These are phyloP conservation scores for Potentilla sterilis DNA, from an alignment of 306 rosid genomes.

Conservation along the genomic window DNA sequence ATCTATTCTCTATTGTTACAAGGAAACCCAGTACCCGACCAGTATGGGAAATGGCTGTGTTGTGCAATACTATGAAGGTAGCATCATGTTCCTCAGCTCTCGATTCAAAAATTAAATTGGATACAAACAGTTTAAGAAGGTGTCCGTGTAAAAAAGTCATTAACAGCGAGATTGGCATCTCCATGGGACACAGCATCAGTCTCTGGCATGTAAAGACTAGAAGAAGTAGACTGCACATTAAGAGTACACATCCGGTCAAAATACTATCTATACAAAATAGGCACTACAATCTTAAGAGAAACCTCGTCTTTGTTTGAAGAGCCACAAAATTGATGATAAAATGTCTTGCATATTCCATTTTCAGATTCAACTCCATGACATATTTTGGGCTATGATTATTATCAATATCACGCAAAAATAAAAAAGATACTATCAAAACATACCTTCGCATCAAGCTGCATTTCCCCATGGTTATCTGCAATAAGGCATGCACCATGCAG, in stretches of 20 bases:
- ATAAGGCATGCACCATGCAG: conserved; percentile 72
- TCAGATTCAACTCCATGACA: background rate
- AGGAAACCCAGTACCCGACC: conserved; percentile 21
- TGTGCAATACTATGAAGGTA: conserved; percentile 26
- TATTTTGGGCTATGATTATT: background rate
- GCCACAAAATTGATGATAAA: background rate
- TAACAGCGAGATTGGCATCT: conserved; percentile 84
- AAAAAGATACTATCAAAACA: conserved; percentile 24
- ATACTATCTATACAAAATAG: background rate
- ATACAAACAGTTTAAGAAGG: conserved; percentile 37
- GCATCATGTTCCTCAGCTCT: conserved; percentile 28
- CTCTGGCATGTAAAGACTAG: conserved; percentile 79
- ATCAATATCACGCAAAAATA: background rate
- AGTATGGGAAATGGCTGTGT: conserved; percentile 9
- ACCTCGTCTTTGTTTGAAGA: background rate
- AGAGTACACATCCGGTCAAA: conserved; percentile 13
- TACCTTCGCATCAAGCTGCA: conserved; percentile 81
- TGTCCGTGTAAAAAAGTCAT: conserved; percentile 81
- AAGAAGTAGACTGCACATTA: conserved; percentile 63
- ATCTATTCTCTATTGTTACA: conserved; percentile 30
- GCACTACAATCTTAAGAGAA: background rate
- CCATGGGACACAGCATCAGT: conserved; percentile 95
- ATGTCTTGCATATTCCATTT: background rate
- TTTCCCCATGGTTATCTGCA: conserved; percentile 63
- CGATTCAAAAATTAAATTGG: conserved; percentile 26